These are phyloP conservation scores for Saturnispora silvae DNA, from an alignment of 805 yeast species.

Conservation along the genomic window DNA sequence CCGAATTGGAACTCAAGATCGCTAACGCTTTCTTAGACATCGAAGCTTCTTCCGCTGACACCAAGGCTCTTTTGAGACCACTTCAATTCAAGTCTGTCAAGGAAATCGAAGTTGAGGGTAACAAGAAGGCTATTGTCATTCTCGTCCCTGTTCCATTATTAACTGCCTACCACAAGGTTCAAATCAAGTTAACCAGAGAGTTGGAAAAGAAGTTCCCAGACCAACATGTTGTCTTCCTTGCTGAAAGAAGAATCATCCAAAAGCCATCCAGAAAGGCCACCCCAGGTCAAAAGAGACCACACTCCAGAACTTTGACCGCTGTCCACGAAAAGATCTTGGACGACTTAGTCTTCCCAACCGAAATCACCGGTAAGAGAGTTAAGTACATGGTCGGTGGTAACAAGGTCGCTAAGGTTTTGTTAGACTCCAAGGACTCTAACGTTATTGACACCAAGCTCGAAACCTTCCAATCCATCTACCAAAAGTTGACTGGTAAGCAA, in stretches of 20 bases:
- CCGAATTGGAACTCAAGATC: conserved; percentile 98
- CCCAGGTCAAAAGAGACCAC: conserved; percentile 97
- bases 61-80: conserved; percentile 96
- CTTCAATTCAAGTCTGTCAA: conserved; percentile 97
- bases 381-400: conserved; percentile 98
- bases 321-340: conserved; percentile 98
- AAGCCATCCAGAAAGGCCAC: conserved; percentile 95
- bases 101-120: conserved; percentile 96
- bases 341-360: conserved; percentile 99
- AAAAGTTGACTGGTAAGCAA: conserved; percentile 98
- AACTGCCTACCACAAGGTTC: conserved; percentile 91
- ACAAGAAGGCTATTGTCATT: conserved; percentile 96
- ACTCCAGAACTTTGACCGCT: conserved; percentile 97
- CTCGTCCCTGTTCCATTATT: conserved; percentile 97
- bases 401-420: conserved; percentile 95
- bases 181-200: conserved; percentile 96
- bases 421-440: conserved; percentile 95
- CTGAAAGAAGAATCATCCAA: conserved; percentile 99
- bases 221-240: conserved; percentile 97
- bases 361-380: conserved; percentile 97
- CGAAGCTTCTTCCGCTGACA: conserved; percentile 77
- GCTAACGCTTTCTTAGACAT: conserved; percentile 97
- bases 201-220: conserved; percentile 99
- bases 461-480: conserved; percentile 97
- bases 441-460: conserved; percentile 97